A percentile compares a stretch with the other conserved stretches of the same genome.
Conservation (phyloP, 2,329 filamentous ascomycete species). For the Chaetomium globosum region DNA sequence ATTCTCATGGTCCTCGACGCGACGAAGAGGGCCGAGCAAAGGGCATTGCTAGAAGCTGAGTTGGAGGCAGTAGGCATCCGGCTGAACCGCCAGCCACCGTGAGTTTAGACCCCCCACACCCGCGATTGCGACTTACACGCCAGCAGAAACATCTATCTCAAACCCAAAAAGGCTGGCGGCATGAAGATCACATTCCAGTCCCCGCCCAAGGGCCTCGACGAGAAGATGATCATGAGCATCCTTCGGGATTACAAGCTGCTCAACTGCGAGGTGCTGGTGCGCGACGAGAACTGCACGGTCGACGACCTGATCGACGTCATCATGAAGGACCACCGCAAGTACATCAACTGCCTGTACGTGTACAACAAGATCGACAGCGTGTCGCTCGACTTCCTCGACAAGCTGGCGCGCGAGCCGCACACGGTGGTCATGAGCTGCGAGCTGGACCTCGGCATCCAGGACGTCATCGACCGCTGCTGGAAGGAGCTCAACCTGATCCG, state of each 20-base stretch:
- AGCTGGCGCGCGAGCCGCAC: constrained; percentile 86
- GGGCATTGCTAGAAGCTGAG: constrained; percentile 85
- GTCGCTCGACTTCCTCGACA: constrained; percentile 88
- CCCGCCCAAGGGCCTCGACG: constrained; percentile 87
- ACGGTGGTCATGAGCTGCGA: constrained; percentile 98
- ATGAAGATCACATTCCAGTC: constrained; percentile 98
- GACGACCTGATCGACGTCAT: constrained; percentile 99
- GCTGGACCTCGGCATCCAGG: constrained; percentile 86
- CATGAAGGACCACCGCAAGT: constrained; percentile 98
- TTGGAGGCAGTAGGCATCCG: constrained; percentile 93
- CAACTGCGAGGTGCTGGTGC: constrained; percentile 93
- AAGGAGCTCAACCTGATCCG: constrained; percentile 86
- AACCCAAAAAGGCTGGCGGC: constrained; percentile 90
- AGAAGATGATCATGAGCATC: constrained; percentile 98
- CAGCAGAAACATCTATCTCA: constrained; percentile 89
- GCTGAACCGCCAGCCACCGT: constrained; percentile 88
- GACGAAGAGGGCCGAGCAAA: constrained; percentile 93
- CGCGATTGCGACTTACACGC: neutral
- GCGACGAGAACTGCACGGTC: constrained; percentile 92
- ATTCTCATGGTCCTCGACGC: constrained; percentile 97
- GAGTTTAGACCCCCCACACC: constrained; percentile 41
- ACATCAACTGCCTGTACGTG: constrained; percentile 92
- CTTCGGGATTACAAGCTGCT: constrained; percentile 98
- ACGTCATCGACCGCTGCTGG: constrained; percentile 95
- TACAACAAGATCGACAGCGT: constrained; percentile 99